Conservation (phyloP, 2,329 filamentous ascomycete species). For the Fusarium sp. region DNA sequence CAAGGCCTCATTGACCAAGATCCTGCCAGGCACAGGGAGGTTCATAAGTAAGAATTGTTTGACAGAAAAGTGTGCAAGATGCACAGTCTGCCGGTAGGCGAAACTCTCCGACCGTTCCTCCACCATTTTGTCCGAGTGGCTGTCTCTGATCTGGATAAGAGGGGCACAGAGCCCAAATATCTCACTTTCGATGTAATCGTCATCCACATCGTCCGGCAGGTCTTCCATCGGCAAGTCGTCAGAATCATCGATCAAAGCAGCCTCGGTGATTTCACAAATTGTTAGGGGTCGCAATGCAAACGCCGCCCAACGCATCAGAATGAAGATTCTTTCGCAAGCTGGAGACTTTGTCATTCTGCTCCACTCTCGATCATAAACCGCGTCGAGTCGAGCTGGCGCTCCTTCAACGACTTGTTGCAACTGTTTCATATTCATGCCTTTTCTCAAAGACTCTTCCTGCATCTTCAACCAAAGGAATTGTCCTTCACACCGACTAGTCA, state of each 20-base stretch:
- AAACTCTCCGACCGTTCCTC: too few species aligned
- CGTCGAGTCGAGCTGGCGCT: constrained; percentile 48
- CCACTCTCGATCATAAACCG: constrained; percentile 53
- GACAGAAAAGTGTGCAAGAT: constrained; percentile 44
- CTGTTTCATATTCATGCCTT: constrained; percentile 49
- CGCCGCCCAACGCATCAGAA: constrained; percentile 52
- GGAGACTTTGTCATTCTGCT: constrained; percentile 37
- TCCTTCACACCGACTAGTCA: constrained; percentile 51
- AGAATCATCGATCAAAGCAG: constrained; percentile 37
- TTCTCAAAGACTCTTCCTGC: constrained; percentile 46
- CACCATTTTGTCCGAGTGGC: background rate
- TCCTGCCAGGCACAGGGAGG: too few species aligned
- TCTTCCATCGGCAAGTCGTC: constrained; percentile 46
- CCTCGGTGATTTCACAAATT: constrained; percentile 50
- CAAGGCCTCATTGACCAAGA: too few species aligned
- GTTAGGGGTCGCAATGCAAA: constrained; percentile 50
- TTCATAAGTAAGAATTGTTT: background rate
- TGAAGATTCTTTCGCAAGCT: constrained; percentile 44
- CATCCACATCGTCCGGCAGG: constrained; percentile 48
- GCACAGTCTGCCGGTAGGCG: constrained; percentile 15
- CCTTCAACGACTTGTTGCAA: constrained; percentile 49
- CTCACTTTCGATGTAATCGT: constrained; percentile 51
- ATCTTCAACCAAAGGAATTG: constrained; percentile 56
- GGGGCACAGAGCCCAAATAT: constrained; percentile 51
- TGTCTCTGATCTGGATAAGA: constrained; percentile 48